Conservation (phyloP, 208 protist genomes). For the Leishmania tarentolae region DNA sequence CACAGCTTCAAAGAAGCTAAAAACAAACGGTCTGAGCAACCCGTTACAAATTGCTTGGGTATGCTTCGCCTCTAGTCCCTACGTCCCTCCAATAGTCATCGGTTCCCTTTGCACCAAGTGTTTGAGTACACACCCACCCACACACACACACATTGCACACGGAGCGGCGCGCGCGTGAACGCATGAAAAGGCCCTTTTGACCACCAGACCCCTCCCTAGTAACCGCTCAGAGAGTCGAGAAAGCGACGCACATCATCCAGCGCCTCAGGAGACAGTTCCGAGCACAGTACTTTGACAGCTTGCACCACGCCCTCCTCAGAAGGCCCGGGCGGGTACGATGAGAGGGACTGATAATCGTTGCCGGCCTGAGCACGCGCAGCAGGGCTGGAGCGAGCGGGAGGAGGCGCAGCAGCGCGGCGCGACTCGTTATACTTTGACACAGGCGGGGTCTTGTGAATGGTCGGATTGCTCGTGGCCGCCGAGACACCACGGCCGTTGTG, state of each 20-base stretch:
- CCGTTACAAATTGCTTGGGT: neutral
- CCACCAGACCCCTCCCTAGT: neutral
- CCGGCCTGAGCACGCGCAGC: conserved; percentile 8
- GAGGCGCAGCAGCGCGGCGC: neutral
- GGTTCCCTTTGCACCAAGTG: neutral
- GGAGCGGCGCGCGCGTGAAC: neutral
- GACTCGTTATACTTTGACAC: conserved; percentile 7
- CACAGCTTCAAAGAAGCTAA: neutral
- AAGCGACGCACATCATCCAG: conserved; percentile 77
- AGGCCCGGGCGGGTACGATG: conserved; percentile 38
- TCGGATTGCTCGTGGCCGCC: conserved; percentile 7
- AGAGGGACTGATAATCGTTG: conserved; percentile 18
- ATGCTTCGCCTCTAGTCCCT: neutral
- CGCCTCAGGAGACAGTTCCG: conserved; percentile 57
- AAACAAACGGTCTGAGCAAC: neutral
- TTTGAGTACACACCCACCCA: neutral
- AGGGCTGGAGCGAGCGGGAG: neutral
- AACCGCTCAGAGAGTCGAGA: conserved; percentile 59
- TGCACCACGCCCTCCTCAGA: conserved; percentile 79
- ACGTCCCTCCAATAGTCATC: neutral
- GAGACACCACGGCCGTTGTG: conserved; percentile 6
- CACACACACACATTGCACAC: neutral
- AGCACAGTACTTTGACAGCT: conserved; percentile 80
- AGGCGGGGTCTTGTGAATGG: conserved; percentile 15
- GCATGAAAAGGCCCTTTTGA: neutral